Percentiles rank a stretch among this genome's conserved stretches.
phyloP scores from a whole-genome alignment of 1,139 yeast genomes.

The Diutina rugosa region DNA sequence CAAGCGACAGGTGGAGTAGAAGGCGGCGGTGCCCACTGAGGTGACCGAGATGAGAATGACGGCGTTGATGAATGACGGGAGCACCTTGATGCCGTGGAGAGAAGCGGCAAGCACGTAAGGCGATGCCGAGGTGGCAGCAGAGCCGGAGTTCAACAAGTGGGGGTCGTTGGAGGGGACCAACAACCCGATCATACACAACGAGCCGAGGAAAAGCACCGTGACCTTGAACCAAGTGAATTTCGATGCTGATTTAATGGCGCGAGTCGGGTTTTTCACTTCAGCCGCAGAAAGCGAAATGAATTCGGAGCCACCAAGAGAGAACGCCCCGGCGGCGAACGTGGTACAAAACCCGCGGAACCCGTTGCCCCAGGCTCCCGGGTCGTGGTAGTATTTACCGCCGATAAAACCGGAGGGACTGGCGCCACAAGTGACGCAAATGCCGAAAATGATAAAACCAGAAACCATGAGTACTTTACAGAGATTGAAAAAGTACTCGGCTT shows the following conservation, averaged over 20 bases:
- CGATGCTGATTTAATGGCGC: constrained; percentile 32
- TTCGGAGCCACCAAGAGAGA: constrained; percentile 26
- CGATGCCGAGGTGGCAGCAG: constrained; percentile 29
- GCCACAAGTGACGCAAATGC: constrained; percentile 26
- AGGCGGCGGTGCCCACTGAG: constrained; percentile 31
- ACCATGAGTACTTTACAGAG: constrained; percentile 23
- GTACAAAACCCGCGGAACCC: constrained; percentile 24
- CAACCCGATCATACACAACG: constrained; percentile 28
- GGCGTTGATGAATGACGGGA: constrained; percentile 29
- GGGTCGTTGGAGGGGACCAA: constrained; percentile 29
- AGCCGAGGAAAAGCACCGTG: constrained; percentile 25
- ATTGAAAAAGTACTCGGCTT: constrained; percentile 29
- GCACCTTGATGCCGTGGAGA: constrained; percentile 23
- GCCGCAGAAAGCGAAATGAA: constrained; percentile 32
- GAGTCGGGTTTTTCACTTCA: constrained; percentile 33
- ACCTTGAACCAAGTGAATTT: constrained; percentile 26
- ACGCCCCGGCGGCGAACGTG: constrained; percentile 34
- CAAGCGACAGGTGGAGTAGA: constrained; percentile 31
- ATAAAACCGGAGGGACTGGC: constrained; percentile 21
- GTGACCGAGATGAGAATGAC: constrained; percentile 32
- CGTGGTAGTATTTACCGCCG: constrained; percentile 52
- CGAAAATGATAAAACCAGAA: constrained; percentile 26
- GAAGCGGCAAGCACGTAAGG: constrained; percentile 34
- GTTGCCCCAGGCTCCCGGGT: constrained; percentile 34
- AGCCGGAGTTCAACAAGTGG: constrained; percentile 24